Conservation (phyloP, 2,329 filamentous ascomycete species). For the Colletotrichum theobromicola region DNA sequence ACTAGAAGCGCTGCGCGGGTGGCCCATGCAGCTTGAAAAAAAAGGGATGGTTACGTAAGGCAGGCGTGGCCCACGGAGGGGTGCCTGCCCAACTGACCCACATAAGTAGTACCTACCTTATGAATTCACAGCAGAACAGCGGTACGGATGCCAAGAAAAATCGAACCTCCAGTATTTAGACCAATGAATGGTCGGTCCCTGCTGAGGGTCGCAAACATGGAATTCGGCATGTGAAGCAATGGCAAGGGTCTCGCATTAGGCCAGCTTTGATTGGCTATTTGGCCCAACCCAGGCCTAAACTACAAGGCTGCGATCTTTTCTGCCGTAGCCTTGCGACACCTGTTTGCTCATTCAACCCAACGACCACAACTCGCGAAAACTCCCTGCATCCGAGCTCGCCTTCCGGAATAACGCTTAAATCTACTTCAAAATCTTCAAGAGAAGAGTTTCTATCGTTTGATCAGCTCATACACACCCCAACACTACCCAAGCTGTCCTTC, state of each 20-base stretch:
- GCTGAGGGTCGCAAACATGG: background rate
- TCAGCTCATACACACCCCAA: background rate
- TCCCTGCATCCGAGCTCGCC: background rate
- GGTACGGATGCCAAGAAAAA: background rate
- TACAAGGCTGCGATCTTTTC: slow-evolving; percentile 16
- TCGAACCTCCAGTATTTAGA: too few relatives aligned
- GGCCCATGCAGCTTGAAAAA: too few relatives aligned
- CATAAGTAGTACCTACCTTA: too few relatives aligned
- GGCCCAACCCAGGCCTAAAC: background rate
- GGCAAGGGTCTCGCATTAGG: background rate
- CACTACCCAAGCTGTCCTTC: background rate
- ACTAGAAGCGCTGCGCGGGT: too few relatives aligned
- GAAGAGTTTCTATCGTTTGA: background rate
- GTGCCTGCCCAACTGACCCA: too few relatives aligned
- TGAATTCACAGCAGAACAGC: too few relatives aligned
- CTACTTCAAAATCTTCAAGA: background rate
- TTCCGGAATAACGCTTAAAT: background rate
- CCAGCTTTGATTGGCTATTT: slow-evolving; percentile 1
- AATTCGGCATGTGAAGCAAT: background rate
- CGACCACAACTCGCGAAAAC: background rate
- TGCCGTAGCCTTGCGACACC: slow-evolving; percentile 1
- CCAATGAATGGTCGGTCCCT: background rate
- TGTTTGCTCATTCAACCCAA: background rate
- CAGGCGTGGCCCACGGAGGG: too few relatives aligned
- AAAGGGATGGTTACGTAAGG: too few relatives aligned